These are phyloP conservation scores for Tetrastigma voinierianum DNA, from an alignment of 164 flowering plant species.

Conservation along the genomic window DNA sequence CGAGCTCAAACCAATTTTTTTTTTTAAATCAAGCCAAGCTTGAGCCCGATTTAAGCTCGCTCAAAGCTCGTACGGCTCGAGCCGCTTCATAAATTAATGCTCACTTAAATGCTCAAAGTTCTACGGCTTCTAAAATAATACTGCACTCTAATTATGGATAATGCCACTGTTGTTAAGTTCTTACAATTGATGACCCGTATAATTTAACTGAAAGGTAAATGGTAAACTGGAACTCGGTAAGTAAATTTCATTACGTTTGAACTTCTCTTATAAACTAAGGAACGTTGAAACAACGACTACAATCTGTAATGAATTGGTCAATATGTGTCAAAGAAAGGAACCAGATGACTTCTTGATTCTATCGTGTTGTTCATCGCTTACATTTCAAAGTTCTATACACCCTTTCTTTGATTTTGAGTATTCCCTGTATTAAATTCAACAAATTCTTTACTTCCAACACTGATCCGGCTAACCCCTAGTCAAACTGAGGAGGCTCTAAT, in stretches of 20 bases:
- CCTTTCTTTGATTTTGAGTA: not conserved
- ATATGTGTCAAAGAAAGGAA: slow-evolving; percentile 71
- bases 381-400: not conserved
- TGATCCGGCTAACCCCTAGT: slow-evolving; percentile 15
- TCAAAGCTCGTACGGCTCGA: no score
- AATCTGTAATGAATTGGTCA: slow-evolving; percentile 45
- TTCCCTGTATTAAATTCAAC: slow-evolving; percentile 31
- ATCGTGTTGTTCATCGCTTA: not conserved
- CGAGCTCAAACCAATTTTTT: no score
- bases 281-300: no score
- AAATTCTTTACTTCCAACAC: slow-evolving; percentile 51
- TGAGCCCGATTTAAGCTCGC: no score
- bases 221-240: slow-evolving; percentile 61
- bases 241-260: slow-evolving; percentile 55
- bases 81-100: no score
- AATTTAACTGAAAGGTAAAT: slow-evolving; percentile 48
- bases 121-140: no score
- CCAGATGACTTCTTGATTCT: slow-evolving; percentile 44
- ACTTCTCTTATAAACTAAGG: slow-evolving; percentile 46
- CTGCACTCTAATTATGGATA: no score
- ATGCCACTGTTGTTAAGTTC: not conserved
- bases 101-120: no score
- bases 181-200: not conserved
- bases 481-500: slow-evolving; percentile 46
- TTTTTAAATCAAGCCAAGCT: no score